Conservation (phyloP, 768 basidiomycete genomes). For the Termitomyces sp. region DNA sequence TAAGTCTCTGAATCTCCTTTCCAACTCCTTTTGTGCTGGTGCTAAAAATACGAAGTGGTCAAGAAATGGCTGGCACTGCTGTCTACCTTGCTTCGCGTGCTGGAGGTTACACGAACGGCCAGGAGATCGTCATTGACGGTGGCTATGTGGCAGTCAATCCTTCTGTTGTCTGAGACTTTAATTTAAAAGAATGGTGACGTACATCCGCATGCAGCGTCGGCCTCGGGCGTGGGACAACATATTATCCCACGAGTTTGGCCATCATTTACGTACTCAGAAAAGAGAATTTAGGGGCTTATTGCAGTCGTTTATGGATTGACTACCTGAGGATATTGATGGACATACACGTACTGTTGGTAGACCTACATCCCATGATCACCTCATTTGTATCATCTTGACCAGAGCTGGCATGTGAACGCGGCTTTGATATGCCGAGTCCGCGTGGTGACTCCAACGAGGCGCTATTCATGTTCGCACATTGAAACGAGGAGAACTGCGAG, state of each 20-base stretch:
- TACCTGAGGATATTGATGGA: background rate
- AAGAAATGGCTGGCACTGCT: constrained; percentile 76
- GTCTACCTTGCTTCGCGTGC: constrained; percentile 73
- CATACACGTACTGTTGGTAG: background rate
- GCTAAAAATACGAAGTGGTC: constrained; percentile 37
- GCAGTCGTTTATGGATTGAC: background rate
- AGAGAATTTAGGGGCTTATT: background rate
- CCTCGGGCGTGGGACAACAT: no score
- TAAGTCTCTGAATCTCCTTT: constrained; percentile 8
- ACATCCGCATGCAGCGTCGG: no score
- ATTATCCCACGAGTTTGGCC: no score
- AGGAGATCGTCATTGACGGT: constrained; percentile 76
- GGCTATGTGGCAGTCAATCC: constrained; percentile 76
- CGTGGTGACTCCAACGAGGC: background rate
- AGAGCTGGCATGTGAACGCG: constrained; percentile 2
- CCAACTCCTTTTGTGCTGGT: background rate
- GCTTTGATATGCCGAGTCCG: background rate
- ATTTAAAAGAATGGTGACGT: no score
- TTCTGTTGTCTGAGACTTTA: constrained; percentile 29
- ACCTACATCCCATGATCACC: background rate
- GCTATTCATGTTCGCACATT: background rate
- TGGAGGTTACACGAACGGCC: constrained; percentile 73
- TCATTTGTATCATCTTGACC: no score
- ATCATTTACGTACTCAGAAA: no score
- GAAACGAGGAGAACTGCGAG: background rate